These are phyloP conservation scores for Hymenoscyphus scutula DNA, from an alignment of 2,329 filamentous ascomycete species.

Conservation along the genomic window DNA sequence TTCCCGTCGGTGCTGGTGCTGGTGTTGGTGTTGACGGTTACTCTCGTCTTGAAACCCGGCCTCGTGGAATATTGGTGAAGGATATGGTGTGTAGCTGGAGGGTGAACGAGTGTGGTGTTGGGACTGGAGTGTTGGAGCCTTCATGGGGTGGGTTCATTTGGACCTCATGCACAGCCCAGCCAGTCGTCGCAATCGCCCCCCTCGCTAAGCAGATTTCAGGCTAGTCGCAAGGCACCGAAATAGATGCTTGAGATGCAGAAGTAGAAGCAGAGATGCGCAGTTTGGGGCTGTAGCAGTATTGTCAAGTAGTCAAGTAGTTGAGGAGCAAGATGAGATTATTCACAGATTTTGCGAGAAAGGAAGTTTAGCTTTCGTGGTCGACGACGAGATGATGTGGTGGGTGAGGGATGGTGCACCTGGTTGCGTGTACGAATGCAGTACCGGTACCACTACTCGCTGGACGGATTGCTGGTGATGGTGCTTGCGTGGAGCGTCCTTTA, in stretches of 20 bases:
- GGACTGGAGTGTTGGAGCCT: constrained; percentile 6
- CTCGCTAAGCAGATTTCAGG: constrained; percentile 19
- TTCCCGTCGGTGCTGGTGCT: background rate
- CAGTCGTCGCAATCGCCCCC: constrained; percentile 23
- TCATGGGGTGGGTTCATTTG: background rate
- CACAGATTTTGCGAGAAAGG: background rate
- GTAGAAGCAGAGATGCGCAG: background rate
- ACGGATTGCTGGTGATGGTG: no score
- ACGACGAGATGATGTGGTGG: no score
- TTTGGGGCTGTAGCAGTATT: background rate
- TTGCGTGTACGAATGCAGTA: no score
- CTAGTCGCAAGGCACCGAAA: constrained; percentile 19
- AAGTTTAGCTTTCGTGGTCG: no score
- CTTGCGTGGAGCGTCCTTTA: no score
- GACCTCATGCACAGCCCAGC: constrained; percentile 15
- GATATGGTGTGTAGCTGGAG: background rate
- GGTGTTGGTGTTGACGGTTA: background rate
- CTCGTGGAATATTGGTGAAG: background rate
- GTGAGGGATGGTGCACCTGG: no score
- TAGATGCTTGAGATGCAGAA: constrained; percentile 9
- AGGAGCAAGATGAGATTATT: background rate
- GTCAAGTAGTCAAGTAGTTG: background rate
- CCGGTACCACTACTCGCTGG: no score
- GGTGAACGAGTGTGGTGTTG: constrained; percentile 7
- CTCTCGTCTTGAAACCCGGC: background rate